phyloP scores from a whole-genome alignment of 1,284 basidiomycete species.

The Malassezia nana region DNA sequence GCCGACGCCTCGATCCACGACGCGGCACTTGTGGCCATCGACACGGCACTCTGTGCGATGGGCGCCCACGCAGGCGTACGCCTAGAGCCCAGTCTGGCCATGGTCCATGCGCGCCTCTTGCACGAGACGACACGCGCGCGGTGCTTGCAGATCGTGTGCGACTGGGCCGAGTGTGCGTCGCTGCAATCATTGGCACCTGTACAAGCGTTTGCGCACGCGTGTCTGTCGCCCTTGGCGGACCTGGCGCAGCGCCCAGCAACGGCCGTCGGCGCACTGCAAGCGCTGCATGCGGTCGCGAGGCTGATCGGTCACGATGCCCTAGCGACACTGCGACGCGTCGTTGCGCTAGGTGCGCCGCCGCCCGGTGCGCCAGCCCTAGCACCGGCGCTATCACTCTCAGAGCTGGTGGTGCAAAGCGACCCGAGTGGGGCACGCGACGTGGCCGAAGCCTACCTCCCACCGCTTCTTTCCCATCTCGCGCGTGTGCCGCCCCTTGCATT shows the following conservation, averaged over 20 bases:
- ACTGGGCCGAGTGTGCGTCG: slow-evolving; percentile 50
- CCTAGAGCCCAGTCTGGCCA: slow-evolving; percentile 51
- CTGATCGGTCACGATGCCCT: slow-evolving; percentile 71
- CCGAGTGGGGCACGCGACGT: neutral
- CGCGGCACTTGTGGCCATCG: slow-evolving; percentile 70
- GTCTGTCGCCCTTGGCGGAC: slow-evolving; percentile 1
- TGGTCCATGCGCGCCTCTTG: slow-evolving; percentile 67
- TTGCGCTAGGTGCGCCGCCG: slow-evolving; percentile 49
- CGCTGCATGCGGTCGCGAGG: slow-evolving; percentile 52
- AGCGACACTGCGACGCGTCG: slow-evolving; percentile 57
- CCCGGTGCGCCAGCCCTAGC: neutral
- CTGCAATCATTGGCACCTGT: slow-evolving; percentile 56
- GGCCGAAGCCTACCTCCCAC: neutral
- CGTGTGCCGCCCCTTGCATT: neutral
- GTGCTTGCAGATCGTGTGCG: slow-evolving; percentile 50
- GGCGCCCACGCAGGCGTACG: slow-evolving; percentile 57
- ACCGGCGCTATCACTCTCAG: neutral
- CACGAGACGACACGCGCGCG: slow-evolving; percentile 52
- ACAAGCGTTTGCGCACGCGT: neutral
- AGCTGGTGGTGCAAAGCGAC: slow-evolving; percentile 2
- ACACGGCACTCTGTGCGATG: slow-evolving; percentile 74
- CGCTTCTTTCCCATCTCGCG: neutral
- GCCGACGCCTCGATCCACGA: slow-evolving; percentile 83
- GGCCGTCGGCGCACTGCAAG: neutral
- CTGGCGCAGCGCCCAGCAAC: neutral